These are phyloP conservation scores for Allantophomopsis lycopodina DNA, from an alignment of 2,329 filamentous ascomycete genomes.

Conservation along the genomic window DNA sequence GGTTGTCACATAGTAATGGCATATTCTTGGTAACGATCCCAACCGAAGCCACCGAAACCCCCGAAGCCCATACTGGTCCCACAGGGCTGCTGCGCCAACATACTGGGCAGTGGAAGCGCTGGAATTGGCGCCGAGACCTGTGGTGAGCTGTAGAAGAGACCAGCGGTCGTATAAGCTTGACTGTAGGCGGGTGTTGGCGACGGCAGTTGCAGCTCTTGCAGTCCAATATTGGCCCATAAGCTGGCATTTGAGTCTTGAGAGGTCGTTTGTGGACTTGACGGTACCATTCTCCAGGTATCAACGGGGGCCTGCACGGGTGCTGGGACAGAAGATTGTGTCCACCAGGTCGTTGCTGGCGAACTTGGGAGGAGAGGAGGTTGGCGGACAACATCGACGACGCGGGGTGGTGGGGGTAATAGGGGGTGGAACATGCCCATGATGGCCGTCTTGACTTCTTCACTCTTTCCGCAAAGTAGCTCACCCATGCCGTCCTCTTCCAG, in stretches of 20 bases:
- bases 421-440: slow-evolving; percentile 77
- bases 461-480: slow-evolving; percentile 81
- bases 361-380: slow-evolving; percentile 77
- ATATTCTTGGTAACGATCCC: slow-evolving; percentile 78
- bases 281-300: slow-evolving; percentile 81
- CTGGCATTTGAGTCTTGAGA: slow-evolving; percentile 58
- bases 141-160: slow-evolving; percentile 69
- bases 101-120: slow-evolving; percentile 70
- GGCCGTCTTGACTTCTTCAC: slow-evolving; percentile 82
- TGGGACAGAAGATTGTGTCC: slow-evolving; percentile 58
- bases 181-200: slow-evolving; percentile 73
- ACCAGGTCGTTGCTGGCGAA: slow-evolving; percentile 66
- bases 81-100: slow-evolving; percentile 71
- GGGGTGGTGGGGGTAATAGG: slow-evolving; percentile 72
- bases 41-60: slow-evolving; percentile 71
- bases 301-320: slow-evolving; percentile 55
- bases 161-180: slow-evolving; percentile 60
- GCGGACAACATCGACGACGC: slow-evolving; percentile 79
- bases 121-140: slow-evolving; percentile 62
- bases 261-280: slow-evolving; percentile 72
- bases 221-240: slow-evolving; percentile 67
- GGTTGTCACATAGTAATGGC: slow-evolving; percentile 75
- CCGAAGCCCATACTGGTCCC: slow-evolving; percentile 65
- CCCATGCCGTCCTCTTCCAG: slow-evolving; percentile 93
- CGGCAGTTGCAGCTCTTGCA: slow-evolving; percentile 61